A percentile compares a stretch with the other conserved stretches of the same genome.
These are phyloP conservation scores for Plasmodium sp. DNA, from an alignment of 169 alveolate genomes.

Conservation along the genomic window DNA sequence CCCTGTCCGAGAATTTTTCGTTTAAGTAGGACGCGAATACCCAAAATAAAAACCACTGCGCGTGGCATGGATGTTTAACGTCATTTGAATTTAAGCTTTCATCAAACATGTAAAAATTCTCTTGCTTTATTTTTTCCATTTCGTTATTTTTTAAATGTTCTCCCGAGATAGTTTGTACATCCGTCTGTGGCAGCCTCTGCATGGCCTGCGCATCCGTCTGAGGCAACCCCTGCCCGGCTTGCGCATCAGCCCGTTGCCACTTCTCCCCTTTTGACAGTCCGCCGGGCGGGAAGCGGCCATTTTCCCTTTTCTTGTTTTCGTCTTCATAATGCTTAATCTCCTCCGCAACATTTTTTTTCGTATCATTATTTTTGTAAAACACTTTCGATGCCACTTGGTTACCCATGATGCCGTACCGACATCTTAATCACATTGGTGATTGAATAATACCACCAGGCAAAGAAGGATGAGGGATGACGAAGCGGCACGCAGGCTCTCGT, in stretches of 20 bases:
- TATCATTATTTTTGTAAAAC: conserved; percentile 24
- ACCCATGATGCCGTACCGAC: conserved; percentile 23
- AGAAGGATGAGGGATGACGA: not conserved
- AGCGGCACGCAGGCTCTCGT: not conserved
- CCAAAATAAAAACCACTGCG: conserved; percentile 75
- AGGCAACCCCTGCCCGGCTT: not conserved
- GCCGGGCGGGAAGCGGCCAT: not conserved
- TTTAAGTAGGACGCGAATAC: conserved; percentile 67
- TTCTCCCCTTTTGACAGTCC: conserved; percentile 4
- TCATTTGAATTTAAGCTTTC: conserved; percentile 71
- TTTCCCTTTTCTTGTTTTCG: conserved; percentile 5
- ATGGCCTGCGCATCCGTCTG: not conserved
- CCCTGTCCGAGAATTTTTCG: conserved; percentile 65
- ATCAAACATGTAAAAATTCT: conserved; percentile 72
- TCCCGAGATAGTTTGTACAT: not conserved
- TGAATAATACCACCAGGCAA: not conserved
- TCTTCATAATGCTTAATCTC: not conserved
- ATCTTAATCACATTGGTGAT: not conserved
- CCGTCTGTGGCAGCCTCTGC: not conserved
- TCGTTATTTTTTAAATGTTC: conserved; percentile 28
- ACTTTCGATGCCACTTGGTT: conserved; percentile 11
- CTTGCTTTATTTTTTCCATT: conserved; percentile 69
- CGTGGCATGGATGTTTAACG: conserved; percentile 73
- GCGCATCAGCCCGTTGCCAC: not conserved
- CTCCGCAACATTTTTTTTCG: conserved; percentile 2